A percentile compares a stretch with the other conserved stretches of the same genome.
Evolutionary conservation across 345 rosid genomes (phyloP).

Genomic region (Citrus mangshanensis): DNA sequence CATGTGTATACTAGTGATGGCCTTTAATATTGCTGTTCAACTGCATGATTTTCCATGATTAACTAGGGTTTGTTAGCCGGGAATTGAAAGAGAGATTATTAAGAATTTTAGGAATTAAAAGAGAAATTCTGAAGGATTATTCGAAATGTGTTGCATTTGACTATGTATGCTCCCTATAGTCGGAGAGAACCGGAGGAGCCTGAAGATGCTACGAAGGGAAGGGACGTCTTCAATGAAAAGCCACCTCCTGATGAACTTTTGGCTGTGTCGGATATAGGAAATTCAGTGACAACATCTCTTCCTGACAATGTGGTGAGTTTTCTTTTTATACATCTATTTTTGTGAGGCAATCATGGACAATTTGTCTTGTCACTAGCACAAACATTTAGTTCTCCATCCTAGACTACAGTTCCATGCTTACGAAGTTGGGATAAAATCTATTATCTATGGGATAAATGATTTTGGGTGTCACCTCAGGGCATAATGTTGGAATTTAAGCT

Average conservation of each 20-base stretch:
- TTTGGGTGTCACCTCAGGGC: no score
- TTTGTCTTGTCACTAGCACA: no score
- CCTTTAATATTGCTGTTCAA: background rate
- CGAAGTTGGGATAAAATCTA: no score
- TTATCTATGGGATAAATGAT: no score
- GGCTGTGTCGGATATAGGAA: conserved; percentile 93
- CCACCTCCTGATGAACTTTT: conserved; percentile 97
- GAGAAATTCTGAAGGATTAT: background rate
- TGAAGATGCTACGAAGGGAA: conserved; percentile 92
- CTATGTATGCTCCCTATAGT: conserved; percentile 35
- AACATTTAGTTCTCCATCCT: no score
- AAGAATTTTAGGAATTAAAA: background rate
- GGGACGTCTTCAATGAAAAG: conserved; percentile 94
- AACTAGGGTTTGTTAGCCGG: background rate
- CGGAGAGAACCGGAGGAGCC: conserved; percentile 98
- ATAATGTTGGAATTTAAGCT: no score
- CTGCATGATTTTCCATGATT: background rate
- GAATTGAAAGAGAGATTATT: background rate
- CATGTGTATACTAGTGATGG: background rate
- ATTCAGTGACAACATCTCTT: conserved; percentile 81
- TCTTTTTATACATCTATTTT: background rate
- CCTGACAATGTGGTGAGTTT: conserved; percentile 88
- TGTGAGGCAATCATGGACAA: no score
- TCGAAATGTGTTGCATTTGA: background rate
- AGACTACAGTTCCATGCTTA: no score